Conservation (phyloP, 768 basidiomycete species). For the Gymnopilus junonius region DNA sequence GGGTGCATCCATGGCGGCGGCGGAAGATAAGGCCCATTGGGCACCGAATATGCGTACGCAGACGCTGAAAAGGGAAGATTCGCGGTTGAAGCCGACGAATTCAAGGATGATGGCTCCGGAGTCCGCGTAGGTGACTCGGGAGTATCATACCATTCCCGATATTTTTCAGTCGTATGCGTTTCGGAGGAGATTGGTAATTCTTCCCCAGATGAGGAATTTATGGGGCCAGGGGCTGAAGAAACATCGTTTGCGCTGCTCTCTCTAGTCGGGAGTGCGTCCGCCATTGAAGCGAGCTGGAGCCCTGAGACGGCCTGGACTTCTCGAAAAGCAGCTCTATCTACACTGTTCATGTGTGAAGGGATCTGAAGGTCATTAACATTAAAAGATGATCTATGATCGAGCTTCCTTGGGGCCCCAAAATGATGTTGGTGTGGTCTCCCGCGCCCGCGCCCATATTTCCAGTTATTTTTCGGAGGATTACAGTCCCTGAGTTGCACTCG, state of each 20-base stretch:
- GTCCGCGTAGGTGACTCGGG: constrained; percentile 41
- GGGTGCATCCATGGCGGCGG: constrained; percentile 56
- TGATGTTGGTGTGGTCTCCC: constrained; percentile 39
- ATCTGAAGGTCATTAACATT: constrained; percentile 3
- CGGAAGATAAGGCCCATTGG: constrained; percentile 50
- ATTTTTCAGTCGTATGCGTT: constrained; percentile 31
- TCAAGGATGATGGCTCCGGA: constrained; percentile 39
- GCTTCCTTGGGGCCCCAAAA: constrained; percentile 30
- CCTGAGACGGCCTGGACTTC: not conserved
- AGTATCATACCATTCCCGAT: constrained; percentile 51
- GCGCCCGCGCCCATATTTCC: constrained; percentile 50
- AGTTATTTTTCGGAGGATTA: constrained; percentile 57
- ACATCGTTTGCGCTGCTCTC: not conserved
- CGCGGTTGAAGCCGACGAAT: constrained; percentile 31
- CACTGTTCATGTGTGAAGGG: not conserved
- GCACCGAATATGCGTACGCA: constrained; percentile 40
- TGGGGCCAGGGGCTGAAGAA: not conserved
- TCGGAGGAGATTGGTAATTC: constrained; percentile 7
- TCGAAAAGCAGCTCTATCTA: not conserved
- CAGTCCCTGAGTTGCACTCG: constrained; percentile 78
- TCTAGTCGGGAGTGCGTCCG: constrained; percentile 2
- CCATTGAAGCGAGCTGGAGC: constrained; percentile 12
- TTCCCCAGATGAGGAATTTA: constrained; percentile 4
- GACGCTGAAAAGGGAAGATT: constrained; percentile 21
- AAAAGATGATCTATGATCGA: constrained; percentile 20